Conservation (phyloP, 345 rosid species). For the Citrus sinensis region DVS_A1.0 CM039163.1:11471501-11472000, state of each 20-base stretch:
- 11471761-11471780: slow-evolving; percentile 68
- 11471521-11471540: neutral
- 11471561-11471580: neutral
- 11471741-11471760: slow-evolving; percentile 14
- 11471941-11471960: neutral
- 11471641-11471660: neutral
- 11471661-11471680: neutral
- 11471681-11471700: neutral
- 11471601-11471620: neutral
- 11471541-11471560: neutral
- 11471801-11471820: slow-evolving; percentile 99
- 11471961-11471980: neutral
- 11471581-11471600: neutral
- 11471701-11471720: neutral
- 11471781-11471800: slow-evolving; percentile 98
- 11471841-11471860: neutral
- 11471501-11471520: neutral
- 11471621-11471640: neutral
- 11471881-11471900: neutral
- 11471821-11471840: slow-evolving; percentile 88
- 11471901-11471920: neutral
- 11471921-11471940: neutral
- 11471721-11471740: neutral
- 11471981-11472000: neutral
- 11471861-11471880: neutral